Conservation (phyloP, 2,329 filamentous ascomycete genomes). For the Immersiporthe knoxdaviesiana region DNA sequence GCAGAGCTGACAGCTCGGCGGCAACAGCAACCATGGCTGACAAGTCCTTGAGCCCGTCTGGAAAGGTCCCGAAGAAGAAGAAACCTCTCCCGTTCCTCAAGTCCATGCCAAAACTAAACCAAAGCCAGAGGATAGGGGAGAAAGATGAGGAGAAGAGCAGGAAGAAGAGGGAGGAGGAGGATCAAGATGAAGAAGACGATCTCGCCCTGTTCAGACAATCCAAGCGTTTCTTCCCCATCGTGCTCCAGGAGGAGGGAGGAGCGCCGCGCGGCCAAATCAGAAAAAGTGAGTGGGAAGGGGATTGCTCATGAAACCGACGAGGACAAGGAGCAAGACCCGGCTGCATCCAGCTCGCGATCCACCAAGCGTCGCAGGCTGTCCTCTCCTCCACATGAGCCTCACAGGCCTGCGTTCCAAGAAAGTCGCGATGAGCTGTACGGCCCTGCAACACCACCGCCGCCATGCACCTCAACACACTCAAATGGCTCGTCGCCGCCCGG, state of each 20-base stretch:
- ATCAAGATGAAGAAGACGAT: not conserved
- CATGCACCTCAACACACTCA: not conserved
- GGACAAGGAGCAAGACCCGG: slow-evolving; percentile 28
- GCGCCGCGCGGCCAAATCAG: slow-evolving; percentile 15
- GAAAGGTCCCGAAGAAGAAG: slow-evolving; percentile 29
- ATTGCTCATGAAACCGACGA: slow-evolving; percentile 18
- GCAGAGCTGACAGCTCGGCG: not conserved
- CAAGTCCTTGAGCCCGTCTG: slow-evolving; percentile 13
- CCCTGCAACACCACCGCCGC: slow-evolving; percentile 24
- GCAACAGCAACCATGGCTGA: slow-evolving; percentile 15
- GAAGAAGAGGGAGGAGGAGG: slow-evolving; percentile 40
- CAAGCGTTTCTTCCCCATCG: slow-evolving; percentile 52
- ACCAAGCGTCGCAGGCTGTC: slow-evolving; percentile 27
- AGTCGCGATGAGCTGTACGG: slow-evolving; percentile 26
- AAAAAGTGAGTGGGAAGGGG: slow-evolving; percentile 20
- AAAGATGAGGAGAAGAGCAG: slow-evolving; percentile 33
- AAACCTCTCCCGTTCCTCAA: slow-evolving; percentile 35
- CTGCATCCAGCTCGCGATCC: slow-evolving; percentile 7
- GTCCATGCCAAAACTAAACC: slow-evolving; percentile 6
- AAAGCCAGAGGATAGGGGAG: slow-evolving; percentile 27
- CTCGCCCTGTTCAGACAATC: slow-evolving; percentile 56
- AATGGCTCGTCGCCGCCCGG: not conserved
- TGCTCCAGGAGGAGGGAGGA: slow-evolving; percentile 33
- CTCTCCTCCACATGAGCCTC: slow-evolving; percentile 3
- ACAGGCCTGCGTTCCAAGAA: slow-evolving; percentile 5